phyloP scores from a whole-genome alignment of 108 stramenopile species.

The Asterionellopsis glacialis region DNA sequence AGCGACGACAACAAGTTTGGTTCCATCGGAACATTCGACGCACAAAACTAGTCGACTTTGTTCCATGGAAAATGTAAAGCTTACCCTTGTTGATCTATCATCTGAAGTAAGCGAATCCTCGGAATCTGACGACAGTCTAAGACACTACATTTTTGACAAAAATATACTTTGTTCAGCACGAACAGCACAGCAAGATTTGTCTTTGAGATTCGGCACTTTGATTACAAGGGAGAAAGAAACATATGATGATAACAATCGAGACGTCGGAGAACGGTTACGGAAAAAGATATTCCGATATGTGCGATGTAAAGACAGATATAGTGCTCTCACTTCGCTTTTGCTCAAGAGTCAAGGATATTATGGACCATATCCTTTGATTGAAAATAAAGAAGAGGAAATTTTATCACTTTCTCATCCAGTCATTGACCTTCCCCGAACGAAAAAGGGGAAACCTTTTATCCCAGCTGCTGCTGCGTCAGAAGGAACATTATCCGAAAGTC shows the following conservation, averaged over 20 bases:
- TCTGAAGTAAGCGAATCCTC: too few relatives aligned
- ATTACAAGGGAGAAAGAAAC: neutral
- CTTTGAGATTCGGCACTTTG: too few relatives aligned
- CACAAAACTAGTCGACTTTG: too few relatives aligned
- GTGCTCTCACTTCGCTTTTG: neutral
- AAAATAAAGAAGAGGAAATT: too few relatives aligned
- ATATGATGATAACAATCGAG: neutral
- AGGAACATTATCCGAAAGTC: neutral
- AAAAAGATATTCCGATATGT: neutral
- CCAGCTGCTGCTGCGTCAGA: conserved; percentile 16
- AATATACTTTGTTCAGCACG: too few relatives aligned
- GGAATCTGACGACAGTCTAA: too few relatives aligned
- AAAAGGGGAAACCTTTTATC: conserved; percentile 63
- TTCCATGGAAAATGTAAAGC: too few relatives aligned
- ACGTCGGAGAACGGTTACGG: neutral
- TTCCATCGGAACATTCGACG: neutral
- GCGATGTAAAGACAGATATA: neutral
- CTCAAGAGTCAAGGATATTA: neutral
- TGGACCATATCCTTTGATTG: neutral
- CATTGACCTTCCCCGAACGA: conserved; percentile 61
- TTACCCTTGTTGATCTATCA: too few relatives aligned
- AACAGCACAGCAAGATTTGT: too few relatives aligned
- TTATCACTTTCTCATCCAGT: conserved; percentile 12
- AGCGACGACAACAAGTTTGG: neutral
- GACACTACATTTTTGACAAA: too few relatives aligned